phyloP scores from a whole-genome alignment of 2,329 filamentous ascomycete genomes.

The Gyromitra esculenta region DNA sequence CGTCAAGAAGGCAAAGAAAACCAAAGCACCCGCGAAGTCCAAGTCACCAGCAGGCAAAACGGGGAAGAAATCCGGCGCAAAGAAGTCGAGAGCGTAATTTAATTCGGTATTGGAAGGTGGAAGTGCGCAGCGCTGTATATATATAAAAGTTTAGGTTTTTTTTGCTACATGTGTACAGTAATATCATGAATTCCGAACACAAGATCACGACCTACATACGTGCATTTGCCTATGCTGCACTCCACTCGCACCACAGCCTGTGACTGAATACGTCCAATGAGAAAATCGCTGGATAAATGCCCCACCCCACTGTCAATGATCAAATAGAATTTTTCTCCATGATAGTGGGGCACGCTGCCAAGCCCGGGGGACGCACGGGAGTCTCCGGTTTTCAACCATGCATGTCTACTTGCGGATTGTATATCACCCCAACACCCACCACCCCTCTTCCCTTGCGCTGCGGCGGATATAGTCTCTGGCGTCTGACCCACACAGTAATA shows the following conservation, averaged over 20 bases:
- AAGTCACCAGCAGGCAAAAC: conserved; percentile 34
- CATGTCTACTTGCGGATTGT: not conserved
- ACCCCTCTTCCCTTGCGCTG: not conserved
- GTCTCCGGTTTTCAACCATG: not conserved
- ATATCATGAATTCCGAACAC: conserved; percentile 14
- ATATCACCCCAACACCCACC: not conserved
- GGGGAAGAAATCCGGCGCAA: conserved; percentile 33
- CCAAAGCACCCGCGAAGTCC: conserved; percentile 58
- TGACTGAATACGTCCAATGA: no score
- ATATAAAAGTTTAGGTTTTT: conserved; percentile 27
- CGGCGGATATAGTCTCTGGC: not conserved
- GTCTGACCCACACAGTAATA: not conserved
- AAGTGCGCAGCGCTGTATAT: conserved; percentile 25
- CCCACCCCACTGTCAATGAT: not conserved
- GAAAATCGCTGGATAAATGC: no score
- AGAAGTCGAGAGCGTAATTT: conserved; percentile 41
- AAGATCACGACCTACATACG: not conserved
- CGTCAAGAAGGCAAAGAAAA: conserved; percentile 62
- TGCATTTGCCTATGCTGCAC: not conserved
- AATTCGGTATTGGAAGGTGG: not conserved
- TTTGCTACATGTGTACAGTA: conserved; percentile 21
- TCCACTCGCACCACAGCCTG: not conserved
- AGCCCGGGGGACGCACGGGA: conserved; percentile 5
- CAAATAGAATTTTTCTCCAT: not conserved
- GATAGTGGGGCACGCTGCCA: conserved; percentile 18